Conservation (phyloP, 805 yeast species). For the Yarrowia yakushimensis region DNA sequence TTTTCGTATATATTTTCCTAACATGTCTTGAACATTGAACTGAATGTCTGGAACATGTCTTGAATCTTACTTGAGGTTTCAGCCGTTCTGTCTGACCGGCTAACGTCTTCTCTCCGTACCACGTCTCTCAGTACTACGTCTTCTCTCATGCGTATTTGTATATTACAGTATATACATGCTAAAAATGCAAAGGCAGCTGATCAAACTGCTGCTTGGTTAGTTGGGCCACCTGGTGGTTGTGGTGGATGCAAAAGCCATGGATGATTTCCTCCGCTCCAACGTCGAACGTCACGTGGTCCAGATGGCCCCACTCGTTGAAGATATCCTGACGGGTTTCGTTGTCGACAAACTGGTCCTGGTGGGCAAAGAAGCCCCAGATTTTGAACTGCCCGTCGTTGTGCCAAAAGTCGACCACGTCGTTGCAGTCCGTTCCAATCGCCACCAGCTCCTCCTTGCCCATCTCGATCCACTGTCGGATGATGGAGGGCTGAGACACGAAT, state of each 20-base stretch:
- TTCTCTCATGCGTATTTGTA: no score
- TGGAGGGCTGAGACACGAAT: constrained; percentile 44
- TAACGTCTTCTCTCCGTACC: no score
- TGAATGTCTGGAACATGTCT: no score
- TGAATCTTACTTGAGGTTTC: no score
- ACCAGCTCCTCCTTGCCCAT: constrained; percentile 61
- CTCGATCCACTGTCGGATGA: constrained; percentile 52
- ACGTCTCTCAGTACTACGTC: no score
- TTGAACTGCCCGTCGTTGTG: constrained; percentile 41
- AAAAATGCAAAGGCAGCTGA: constrained; percentile 76
- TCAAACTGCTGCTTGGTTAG: constrained; percentile 26
- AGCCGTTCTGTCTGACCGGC: no score
- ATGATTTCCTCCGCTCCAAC: constrained; percentile 44
- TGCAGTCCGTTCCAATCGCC: constrained; percentile 45
- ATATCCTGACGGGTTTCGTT: constrained; percentile 48
- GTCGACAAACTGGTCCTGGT: constrained; percentile 64
- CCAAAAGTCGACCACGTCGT: constrained; percentile 46
- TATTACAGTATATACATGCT: constrained; percentile 65
- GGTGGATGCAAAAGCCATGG: constrained; percentile 61
- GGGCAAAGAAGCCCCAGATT: constrained; percentile 58
- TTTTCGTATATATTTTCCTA: no score
- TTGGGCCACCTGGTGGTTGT: constrained; percentile 47
- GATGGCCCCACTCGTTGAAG: constrained; percentile 40
- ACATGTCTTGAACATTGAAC: no score
- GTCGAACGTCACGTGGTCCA: constrained; percentile 35